phyloP scores from a whole-genome alignment of 805 yeast species.

The Myxozyma neotropica region DNA sequence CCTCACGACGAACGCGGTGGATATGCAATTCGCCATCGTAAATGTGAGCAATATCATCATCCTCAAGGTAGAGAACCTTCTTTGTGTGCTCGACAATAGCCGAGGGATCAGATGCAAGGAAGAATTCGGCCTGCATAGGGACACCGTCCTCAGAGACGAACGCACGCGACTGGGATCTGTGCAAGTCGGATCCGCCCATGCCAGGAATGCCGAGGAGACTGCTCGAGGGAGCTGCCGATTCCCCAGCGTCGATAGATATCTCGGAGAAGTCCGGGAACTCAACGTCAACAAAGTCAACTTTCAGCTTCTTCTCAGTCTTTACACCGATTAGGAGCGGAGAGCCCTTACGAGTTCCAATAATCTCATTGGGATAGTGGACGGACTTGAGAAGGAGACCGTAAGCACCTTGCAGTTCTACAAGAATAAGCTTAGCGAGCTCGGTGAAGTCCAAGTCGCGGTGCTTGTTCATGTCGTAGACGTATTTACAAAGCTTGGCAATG shows the following conservation, averaged over 20 bases:
- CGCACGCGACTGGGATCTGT: slow-evolving; percentile 95
- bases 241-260: slow-evolving; percentile 31
- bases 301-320: slow-evolving; percentile 89
- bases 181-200: slow-evolving; percentile 64
- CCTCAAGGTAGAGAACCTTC: slow-evolving; percentile 93
- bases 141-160: slow-evolving; percentile 90
- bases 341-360: slow-evolving; percentile 96
- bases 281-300: slow-evolving; percentile 97
- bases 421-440: slow-evolving; percentile 87
- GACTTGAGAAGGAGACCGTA: slow-evolving; percentile 95
- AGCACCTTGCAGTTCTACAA: slow-evolving; percentile 94
- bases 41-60: slow-evolving; percentile 97
- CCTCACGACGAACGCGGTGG: slow-evolving; percentile 86
- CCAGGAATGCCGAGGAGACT: slow-evolving; percentile 37
- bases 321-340: slow-evolving; percentile 97
- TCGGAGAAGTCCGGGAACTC: slow-evolving; percentile 71
- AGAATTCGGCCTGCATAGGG: slow-evolving; percentile 94
- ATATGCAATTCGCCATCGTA: slow-evolving; percentile 98
- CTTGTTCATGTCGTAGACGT: slow-evolving; percentile 83
- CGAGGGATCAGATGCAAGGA: slow-evolving; percentile 94
- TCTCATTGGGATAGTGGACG: slow-evolving; percentile 89
- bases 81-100: slow-evolving; percentile 96
- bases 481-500: slow-evolving; percentile 93
- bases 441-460: slow-evolving; percentile 76
- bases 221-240: slow-evolving; percentile 24